These are phyloP conservation scores for Colletotrichum sp. DNA, from an alignment of 2,329 filamentous ascomycete genomes.

Conservation along the genomic window DNA sequence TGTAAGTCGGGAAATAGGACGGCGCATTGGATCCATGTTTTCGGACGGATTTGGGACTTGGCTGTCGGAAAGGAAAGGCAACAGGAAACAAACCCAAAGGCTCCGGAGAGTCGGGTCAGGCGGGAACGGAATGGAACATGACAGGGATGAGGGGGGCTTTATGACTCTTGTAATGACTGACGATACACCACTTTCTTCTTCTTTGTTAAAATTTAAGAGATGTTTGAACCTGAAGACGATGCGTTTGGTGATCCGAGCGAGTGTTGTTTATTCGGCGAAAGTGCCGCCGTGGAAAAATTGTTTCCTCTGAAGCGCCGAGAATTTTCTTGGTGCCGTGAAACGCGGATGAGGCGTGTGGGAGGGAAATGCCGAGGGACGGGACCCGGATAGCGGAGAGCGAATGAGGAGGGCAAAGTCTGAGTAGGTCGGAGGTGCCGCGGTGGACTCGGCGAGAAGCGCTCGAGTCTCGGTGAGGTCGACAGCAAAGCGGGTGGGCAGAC, in stretches of 20 bases:
- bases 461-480: neutral
- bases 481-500: neutral
- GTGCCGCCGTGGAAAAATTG: neutral
- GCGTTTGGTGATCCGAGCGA: neutral
- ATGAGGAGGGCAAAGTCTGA: neutral
- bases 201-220: neutral
- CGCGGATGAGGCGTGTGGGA: neutral
- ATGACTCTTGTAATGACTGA: constrained; percentile 20
- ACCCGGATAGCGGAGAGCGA: constrained; percentile 4
- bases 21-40: constrained; percentile 6
- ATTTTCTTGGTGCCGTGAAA: neutral
- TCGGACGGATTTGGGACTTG: constrained; percentile 1
- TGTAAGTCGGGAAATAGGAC: constrained; percentile 4
- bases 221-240: neutral
- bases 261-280: neutral
- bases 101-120: neutral
- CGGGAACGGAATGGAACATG: neutral
- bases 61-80: constrained; percentile 13
- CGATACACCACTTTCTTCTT: constrained; percentile 7
- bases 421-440: neutral
- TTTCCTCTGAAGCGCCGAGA: neutral
- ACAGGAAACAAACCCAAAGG: neutral
- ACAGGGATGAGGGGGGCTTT: neutral
- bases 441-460: constrained; percentile 3
- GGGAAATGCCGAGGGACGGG: neutral